Conservation (phyloP, 2,329 filamentous ascomycete species). For the Atkinsonella hypoxylon region DNA sequence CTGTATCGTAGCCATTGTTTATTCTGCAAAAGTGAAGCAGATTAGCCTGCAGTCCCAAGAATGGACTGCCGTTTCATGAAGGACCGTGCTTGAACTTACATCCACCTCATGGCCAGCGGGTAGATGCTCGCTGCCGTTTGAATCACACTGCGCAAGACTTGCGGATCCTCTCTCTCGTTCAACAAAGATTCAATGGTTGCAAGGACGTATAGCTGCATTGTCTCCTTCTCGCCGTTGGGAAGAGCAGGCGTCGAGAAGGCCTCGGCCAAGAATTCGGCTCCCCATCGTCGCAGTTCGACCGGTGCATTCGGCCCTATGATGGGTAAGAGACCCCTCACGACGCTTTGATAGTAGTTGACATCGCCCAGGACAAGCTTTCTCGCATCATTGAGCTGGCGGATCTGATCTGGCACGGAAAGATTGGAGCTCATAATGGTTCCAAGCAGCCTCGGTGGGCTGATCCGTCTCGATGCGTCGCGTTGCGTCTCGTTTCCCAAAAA, state of each 20-base stretch:
- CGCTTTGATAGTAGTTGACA: constrained; percentile 77
- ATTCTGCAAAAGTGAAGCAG: constrained; percentile 46
- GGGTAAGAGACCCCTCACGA: constrained; percentile 85
- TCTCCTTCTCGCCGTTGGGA: constrained; percentile 65
- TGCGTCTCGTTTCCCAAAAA: not conserved
- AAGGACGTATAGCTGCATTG: constrained; percentile 63
- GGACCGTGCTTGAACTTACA: constrained; percentile 56
- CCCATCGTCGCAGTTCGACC: constrained; percentile 86
- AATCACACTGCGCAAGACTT: constrained; percentile 75
- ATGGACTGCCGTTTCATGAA: not conserved
- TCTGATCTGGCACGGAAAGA: constrained; percentile 58
- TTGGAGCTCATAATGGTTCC: constrained; percentile 38
- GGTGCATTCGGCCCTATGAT: constrained; percentile 67
- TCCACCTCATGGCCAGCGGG: constrained; percentile 81
- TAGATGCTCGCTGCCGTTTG: constrained; percentile 89
- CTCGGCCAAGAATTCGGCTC: constrained; percentile 88
- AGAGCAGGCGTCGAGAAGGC: constrained; percentile 89
- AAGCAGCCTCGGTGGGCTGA: not conserved
- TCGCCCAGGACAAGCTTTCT: constrained; percentile 82
- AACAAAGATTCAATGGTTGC: constrained; percentile 62
- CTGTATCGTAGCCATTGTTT: constrained; percentile 68
- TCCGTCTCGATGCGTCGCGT: not conserved
- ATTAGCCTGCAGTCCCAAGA: not conserved
- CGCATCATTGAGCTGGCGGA: constrained; percentile 80
- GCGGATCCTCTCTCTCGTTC: constrained; percentile 60